These are phyloP conservation scores for Pythium diclinum DNA, from an alignment of 352 stramenopile genomes.

Conservation along the genomic window DNA sequence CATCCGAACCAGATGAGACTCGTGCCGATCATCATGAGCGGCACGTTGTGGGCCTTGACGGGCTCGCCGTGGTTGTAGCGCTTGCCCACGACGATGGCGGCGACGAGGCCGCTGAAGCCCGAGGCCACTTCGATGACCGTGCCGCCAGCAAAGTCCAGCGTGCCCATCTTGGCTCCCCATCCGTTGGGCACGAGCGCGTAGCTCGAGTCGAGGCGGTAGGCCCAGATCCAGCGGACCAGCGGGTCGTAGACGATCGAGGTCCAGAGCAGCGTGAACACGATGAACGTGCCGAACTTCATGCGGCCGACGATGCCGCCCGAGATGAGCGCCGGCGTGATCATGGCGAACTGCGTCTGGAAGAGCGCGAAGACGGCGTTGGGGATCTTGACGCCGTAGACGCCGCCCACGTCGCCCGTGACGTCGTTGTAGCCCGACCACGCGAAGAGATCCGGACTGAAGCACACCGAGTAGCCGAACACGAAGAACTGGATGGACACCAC, in stretches of 20 bases:
- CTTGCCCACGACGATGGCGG: slow-evolving; percentile 66
- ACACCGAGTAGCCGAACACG: slow-evolving; percentile 67
- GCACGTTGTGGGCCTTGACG: slow-evolving; percentile 82
- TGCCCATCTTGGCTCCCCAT: slow-evolving; percentile 70
- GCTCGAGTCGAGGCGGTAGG: slow-evolving; percentile 50
- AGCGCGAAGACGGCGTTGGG: slow-evolving; percentile 71
- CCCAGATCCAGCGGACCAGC: slow-evolving; percentile 84
- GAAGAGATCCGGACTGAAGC: slow-evolving; percentile 62
- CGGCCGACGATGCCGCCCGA: slow-evolving; percentile 79
- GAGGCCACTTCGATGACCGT: slow-evolving; percentile 83
- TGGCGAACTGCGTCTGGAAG: slow-evolving; percentile 84
- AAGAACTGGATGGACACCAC: slow-evolving; percentile 83
- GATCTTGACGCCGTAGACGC: slow-evolving; percentile 56
- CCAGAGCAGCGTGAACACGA: slow-evolving; percentile 82
- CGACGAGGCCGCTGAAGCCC: slow-evolving; percentile 73
- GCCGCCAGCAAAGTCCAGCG: slow-evolving; percentile 80
- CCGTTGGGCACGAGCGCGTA: slow-evolving; percentile 44
- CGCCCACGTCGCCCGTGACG: slow-evolving; percentile 39
- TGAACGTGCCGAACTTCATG: slow-evolving; percentile 74
- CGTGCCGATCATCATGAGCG: slow-evolving; percentile 77
- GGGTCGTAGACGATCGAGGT: slow-evolving; percentile 84
- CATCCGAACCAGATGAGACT: slow-evolving; percentile 85
- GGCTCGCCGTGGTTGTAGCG: slow-evolving; percentile 68
- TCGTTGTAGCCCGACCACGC: slow-evolving; percentile 56
- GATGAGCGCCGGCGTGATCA: slow-evolving; percentile 73